Evolutionary conservation across 2,329 filamentous ascomycete genomes (phyloP).

Genomic region (Penicillium janthinellum): DNA sequence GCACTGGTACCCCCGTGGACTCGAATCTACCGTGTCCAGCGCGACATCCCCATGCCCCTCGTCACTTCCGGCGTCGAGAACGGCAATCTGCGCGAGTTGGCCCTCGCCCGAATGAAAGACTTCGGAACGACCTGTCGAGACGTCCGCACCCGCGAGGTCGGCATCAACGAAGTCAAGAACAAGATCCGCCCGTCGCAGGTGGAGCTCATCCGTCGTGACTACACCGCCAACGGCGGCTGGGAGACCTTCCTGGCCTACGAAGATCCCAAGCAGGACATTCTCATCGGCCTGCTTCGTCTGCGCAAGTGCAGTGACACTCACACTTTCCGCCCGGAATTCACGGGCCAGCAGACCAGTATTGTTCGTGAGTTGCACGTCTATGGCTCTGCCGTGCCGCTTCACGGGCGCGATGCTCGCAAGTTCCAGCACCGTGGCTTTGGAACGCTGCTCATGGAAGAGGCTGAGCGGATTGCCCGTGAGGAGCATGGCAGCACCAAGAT

Average conservation of each 20-base stretch:
- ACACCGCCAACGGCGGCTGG: conserved; percentile 94
- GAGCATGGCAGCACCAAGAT: conserved; percentile 95
- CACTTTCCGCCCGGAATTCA: conserved; percentile 87
- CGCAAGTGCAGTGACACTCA: conserved; percentile 89
- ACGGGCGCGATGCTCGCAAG: conserved; percentile 90
- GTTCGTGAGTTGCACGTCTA: conserved; percentile 96
- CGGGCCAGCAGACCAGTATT: conserved; percentile 82
- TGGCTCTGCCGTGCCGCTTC: conserved; percentile 94
- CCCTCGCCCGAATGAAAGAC: conserved; percentile 97
- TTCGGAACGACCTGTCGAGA: conserved; percentile 97
- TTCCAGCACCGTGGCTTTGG: conserved; percentile 99
- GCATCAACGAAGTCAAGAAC: conserved; percentile 98
- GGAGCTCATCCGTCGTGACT: conserved; percentile 91
- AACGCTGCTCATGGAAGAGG: conserved; percentile 95
- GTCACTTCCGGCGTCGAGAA: conserved; percentile 99
- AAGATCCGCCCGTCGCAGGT: conserved; percentile 97
- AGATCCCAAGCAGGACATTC: conserved; percentile 96
- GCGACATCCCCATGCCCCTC: conserved; percentile 98
- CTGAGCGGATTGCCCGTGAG: conserved; percentile 88
- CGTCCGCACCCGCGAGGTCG: conserved; percentile 92
- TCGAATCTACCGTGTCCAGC: conserved; percentile 95
- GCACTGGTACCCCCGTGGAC: conserved; percentile 97
- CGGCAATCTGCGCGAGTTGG: conserved; percentile 90
- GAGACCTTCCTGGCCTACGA: conserved; percentile 98
- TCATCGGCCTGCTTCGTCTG: conserved; percentile 85